These are phyloP conservation scores for Starmerella sp. DNA, from an alignment of 805 yeast species.

Conservation along the genomic window DNA sequence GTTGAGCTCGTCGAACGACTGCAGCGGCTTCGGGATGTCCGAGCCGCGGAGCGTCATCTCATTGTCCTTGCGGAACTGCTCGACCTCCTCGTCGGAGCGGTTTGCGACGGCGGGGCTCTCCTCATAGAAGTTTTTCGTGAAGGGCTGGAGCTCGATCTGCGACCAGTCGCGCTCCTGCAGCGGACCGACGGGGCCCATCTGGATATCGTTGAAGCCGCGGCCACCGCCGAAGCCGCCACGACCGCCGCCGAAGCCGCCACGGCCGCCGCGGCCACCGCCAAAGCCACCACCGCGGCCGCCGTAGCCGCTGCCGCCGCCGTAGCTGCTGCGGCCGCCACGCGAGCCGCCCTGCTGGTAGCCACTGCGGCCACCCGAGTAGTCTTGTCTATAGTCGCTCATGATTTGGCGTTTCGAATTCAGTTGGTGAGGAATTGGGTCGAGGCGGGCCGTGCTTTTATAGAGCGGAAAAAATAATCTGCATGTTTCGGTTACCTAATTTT, in stretches of 20 bases:
- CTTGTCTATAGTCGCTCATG: not conserved
- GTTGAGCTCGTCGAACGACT: constrained; percentile 90
- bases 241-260: constrained; percentile 32
- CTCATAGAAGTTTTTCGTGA: constrained; percentile 87
- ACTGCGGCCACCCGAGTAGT: not conserved
- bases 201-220: constrained; percentile 37
- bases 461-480: not conserved
- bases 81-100: constrained; percentile 65
- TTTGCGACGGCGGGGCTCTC: constrained; percentile 71
- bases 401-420: not conserved
- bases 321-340: constrained; percentile 12
- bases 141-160: constrained; percentile 61
- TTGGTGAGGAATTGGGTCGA: not conserved
- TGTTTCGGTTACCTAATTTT: constrained; percentile 6
- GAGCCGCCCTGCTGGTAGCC: constrained; percentile 6
- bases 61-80: constrained; percentile 62
- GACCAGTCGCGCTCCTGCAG: constrained; percentile 76
- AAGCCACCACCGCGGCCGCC: constrained; percentile 31
- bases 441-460: not conserved
- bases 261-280: constrained; percentile 31
- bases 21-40: constrained; percentile 89
- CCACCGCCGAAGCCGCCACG: constrained; percentile 35
- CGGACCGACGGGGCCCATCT: constrained; percentile 23
- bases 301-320: constrained; percentile 25
- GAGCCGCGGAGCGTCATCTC: constrained; percentile 79